phyloP scores from a whole-genome alignment of 2,329 filamentous ascomycete species.

The Botrytis elliptica region DNA sequence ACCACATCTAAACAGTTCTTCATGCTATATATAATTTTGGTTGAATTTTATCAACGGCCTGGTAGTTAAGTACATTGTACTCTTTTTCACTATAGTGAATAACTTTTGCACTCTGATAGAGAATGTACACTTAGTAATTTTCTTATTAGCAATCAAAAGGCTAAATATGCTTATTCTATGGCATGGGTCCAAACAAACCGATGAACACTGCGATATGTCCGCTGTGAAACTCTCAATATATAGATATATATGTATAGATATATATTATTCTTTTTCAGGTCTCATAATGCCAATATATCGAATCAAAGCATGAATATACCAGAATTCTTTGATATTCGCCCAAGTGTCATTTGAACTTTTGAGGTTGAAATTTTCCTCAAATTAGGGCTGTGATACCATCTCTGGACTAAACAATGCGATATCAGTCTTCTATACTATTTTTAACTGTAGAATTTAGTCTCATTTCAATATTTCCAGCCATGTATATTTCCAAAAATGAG shows the following conservation, averaged over 20 bases:
- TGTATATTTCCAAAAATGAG: not conserved
- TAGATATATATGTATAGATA: too few relatives aligned
- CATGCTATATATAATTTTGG: not conserved
- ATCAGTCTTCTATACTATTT: too few relatives aligned
- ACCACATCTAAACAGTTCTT: not conserved
- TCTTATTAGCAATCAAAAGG: not conserved
- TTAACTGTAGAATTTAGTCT: too few relatives aligned
- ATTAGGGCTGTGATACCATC: too few relatives aligned
- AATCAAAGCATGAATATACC: too few relatives aligned
- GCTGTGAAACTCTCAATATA: too few relatives aligned
- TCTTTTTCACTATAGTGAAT: not conserved
- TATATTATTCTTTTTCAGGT: too few relatives aligned
- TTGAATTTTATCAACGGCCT: accelerated
- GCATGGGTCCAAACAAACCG: too few relatives aligned
- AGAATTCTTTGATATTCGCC: too few relatives aligned
- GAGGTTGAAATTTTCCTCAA: too few relatives aligned
- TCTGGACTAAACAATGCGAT: accelerated
- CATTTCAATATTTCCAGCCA: accelerated
- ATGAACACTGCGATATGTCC: not conserved
- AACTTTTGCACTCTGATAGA: not conserved
- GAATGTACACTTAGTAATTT: accelerated
- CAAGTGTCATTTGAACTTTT: too few relatives aligned
- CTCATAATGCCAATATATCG: too few relatives aligned
- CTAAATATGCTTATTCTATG: not conserved
- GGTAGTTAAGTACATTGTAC: accelerated